Percentiles rank a stretch among this genome's conserved stretches.
Evolutionary conservation across 139 green algal species (phyloP).

Genomic region (Astrephomene gubernaculifera): DNA sequence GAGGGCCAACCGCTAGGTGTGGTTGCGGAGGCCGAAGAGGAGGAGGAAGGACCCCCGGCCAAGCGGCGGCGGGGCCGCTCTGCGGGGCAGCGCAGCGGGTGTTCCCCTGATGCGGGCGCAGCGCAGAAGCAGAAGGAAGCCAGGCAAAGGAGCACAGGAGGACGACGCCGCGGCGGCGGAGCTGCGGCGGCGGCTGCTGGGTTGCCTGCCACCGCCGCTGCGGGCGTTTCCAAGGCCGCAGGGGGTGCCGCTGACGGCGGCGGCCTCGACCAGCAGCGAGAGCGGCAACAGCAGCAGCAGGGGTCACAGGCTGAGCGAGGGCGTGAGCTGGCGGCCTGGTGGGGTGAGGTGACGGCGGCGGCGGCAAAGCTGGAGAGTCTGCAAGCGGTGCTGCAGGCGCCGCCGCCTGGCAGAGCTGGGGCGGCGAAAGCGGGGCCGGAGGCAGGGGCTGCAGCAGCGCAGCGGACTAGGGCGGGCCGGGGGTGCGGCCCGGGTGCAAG

Average conservation of each 20-base stretch:
- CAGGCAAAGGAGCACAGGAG: no score
- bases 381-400: background rate
- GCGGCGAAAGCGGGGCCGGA: background rate
- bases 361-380: background rate
- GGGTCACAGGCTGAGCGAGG: no score
- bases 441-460: background rate
- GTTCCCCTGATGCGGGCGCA: no score
- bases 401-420: background rate
- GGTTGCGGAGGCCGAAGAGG: background rate
- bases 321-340: background rate
- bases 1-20: no score
- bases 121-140: no score
- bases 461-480: background rate
- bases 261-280: background rate
- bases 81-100: no score
- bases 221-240: no score
- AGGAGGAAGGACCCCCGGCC: background rate
- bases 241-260: background rate
- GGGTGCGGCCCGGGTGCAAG: background rate
- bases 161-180: no score
- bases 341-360: background rate
- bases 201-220: no score
- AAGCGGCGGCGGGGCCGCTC: slow-evolving; percentile 35
- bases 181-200: no score
- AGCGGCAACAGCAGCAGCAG: background rate